phyloP scores from a whole-genome alignment of 352 stramenopile species.

The Chrysophaeum taylorii region DNA sequence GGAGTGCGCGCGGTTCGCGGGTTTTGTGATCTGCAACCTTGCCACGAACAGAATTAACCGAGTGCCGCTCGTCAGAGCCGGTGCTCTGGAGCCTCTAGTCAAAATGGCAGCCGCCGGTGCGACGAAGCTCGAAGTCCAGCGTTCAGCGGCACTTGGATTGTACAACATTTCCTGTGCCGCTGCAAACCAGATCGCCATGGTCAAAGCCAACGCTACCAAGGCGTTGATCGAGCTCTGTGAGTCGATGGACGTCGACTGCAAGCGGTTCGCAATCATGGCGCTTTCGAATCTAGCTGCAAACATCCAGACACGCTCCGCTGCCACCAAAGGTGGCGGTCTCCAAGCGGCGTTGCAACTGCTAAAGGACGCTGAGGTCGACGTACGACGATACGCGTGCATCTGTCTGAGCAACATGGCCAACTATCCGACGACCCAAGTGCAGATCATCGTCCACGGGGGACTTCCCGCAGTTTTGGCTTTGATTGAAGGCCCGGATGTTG shows the following conservation, averaged over 20 bases:
- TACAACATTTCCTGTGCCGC: constrained; percentile 88
- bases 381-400: constrained; percentile 79
- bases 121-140: constrained; percentile 64
- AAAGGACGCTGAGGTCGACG: constrained; percentile 70
- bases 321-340: constrained; percentile 71
- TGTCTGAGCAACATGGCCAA: constrained; percentile 86
- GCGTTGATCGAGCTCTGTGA: constrained; percentile 68
- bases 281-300: constrained; percentile 88
- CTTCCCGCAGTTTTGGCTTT: constrained; percentile 69
- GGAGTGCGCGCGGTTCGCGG: constrained; percentile 70
- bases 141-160: constrained; percentile 71
- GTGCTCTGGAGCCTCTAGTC: constrained; percentile 60
- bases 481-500: constrained; percentile 46
- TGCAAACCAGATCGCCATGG: constrained; percentile 72
- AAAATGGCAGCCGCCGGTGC: constrained; percentile 51
- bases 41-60: constrained; percentile 72
- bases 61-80: constrained; percentile 67
- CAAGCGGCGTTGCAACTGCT: constrained; percentile 70
- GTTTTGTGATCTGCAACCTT: constrained; percentile 85
- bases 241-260: constrained; percentile 75
- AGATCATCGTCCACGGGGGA: constrained; percentile 81
- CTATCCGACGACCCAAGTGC: constrained; percentile 67
- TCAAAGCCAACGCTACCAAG: constrained; percentile 67
- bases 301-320: constrained; percentile 65
- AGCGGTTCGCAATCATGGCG: constrained; percentile 83